Percentiles rank a stretch among this genome's conserved stretches.
These are phyloP conservation scores for Camelina neglecta DNA, from an alignment of 345 rosid genomes.

Conservation along the genomic window DNA sequence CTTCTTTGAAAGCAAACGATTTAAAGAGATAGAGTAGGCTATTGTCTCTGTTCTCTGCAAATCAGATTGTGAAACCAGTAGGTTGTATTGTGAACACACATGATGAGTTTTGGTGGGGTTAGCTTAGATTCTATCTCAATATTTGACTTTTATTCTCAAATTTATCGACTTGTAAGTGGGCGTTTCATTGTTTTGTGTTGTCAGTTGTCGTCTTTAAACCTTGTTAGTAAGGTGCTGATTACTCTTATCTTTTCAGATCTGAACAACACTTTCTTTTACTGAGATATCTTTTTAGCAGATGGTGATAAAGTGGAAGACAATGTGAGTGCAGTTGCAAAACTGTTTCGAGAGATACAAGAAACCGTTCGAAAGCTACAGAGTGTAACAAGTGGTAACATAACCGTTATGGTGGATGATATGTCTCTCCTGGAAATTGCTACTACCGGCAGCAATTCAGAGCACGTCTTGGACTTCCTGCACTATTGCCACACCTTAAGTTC, in stretches of 20 bases:
- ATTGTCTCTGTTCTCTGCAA: not conserved
- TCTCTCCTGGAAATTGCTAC: constrained; percentile 85
- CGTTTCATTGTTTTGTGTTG: not conserved
- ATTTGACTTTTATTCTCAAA: not conserved
- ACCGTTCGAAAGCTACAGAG: constrained; percentile 52
- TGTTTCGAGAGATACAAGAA: constrained; percentile 63
- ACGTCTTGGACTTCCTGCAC: constrained; percentile 76
- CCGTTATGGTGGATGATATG: constrained; percentile 86
- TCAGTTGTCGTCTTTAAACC: constrained; percentile 22
- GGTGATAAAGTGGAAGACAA: constrained; percentile 47
- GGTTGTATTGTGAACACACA: not conserved
- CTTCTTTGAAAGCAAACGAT: not conserved
- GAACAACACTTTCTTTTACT: constrained; percentile 9
- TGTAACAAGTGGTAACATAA: constrained; percentile 48
- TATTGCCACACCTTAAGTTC: constrained; percentile 79
- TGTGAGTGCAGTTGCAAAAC: constrained; percentile 52
- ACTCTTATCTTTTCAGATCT: not conserved
- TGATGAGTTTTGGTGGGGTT: no score
- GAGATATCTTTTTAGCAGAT: constrained; percentile 46
- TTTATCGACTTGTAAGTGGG: constrained; percentile 1
- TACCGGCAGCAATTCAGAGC: constrained; percentile 58
- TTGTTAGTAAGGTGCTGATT: not conserved
- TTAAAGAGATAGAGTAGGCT: not conserved
- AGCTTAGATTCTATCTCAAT: no score
- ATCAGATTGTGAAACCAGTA: not conserved